Evolutionary conservation across 176 grass and related monocot genomes (phyloP), one percentile per base, ranked within the genome.

Genomic region (Triticum timopheevii): DNA sequence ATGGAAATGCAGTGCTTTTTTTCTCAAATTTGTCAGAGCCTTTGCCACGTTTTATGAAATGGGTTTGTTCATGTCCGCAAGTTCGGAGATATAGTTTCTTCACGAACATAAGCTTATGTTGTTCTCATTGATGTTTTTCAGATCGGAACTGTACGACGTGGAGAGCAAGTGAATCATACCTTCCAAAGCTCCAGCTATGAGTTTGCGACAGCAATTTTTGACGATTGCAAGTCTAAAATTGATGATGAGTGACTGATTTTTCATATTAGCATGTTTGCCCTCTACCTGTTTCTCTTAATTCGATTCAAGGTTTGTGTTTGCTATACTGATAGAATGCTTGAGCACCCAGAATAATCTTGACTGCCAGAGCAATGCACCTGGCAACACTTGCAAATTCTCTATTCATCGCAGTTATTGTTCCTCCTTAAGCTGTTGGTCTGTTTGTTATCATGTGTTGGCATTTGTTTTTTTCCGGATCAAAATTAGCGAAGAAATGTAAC

Each of bases 101-200:
- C 61, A 11, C 8, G 4, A 35, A 61, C 75, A 80, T 87, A 71
- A 75, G 28, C 77, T 82, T 73, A 88, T 78, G 24, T 10, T 7
- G 9, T 65, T 80, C 15, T 77, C 38, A 13, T 81, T 78, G 0
- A 69, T 87, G 31, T 77, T 76, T 90, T 87, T 89, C 87, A 92
- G 91, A 89, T 89, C 91, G 3, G 91, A 92, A 38, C 61, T 89
- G 24, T 89, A 89, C 71, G 91, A 92, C 16, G 70, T 64, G 19
- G 91, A 92, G 84, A 89, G 87, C 78, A 92, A 92, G 78, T 92
- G 84, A 92, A 63, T 30, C 30, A 20, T 27, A 63, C 9, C 28
- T 4, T 82, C n/a, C 6, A 24, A 54, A 76, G 63, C 22, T 82
- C 12, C 49, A 30, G 31, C 20, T 34, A 71, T 25, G 49, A 62